Percentiles rank a stretch among this genome's conserved stretches.
phyloP scores from a whole-genome alignment of 805 yeast genomes.

The Hanseniaspora guilliermondii region DNA sequence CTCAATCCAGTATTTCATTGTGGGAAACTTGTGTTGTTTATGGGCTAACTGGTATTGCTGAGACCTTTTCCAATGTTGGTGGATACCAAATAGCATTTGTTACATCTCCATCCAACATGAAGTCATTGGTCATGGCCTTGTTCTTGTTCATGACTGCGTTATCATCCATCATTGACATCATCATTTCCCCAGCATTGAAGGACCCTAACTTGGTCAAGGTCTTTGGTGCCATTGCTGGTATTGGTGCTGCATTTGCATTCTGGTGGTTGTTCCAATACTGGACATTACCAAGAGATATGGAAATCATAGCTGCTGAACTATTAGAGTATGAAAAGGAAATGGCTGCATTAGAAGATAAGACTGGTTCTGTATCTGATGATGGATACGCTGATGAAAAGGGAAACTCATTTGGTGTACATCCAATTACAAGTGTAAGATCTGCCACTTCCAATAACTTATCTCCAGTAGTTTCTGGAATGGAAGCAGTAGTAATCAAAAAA shows the following conservation, averaged over 20 bases:
- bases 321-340: constrained; percentile 13
- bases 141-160: constrained; percentile 60
- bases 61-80: constrained; percentile 66
- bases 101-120: constrained; percentile 56
- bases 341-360: constrained; percentile 11
- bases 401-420: neutral
- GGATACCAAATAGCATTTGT: constrained; percentile 78
- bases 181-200: constrained; percentile 32
- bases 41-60: constrained; percentile 59
- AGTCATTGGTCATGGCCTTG: constrained; percentile 35
- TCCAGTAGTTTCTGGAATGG: constrained; percentile 8
- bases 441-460: neutral
- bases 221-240: constrained; percentile 32
- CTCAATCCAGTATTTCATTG: constrained; percentile 22
- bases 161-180: constrained; percentile 46
- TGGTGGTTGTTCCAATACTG: constrained; percentile 28
- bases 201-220: constrained; percentile 35
- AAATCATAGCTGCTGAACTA: constrained; percentile 22
- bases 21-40: constrained; percentile 38
- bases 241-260: constrained; percentile 27
- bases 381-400: neutral
- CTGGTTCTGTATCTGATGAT: neutral
- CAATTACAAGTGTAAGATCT: neutral
- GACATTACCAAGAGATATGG: constrained; percentile 32
- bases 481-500: constrained; percentile 5